Evolutionary conservation across 2,329 filamentous ascomycete genomes (phyloP).

Genomic region (Neofusicoccum sp.): DNA sequence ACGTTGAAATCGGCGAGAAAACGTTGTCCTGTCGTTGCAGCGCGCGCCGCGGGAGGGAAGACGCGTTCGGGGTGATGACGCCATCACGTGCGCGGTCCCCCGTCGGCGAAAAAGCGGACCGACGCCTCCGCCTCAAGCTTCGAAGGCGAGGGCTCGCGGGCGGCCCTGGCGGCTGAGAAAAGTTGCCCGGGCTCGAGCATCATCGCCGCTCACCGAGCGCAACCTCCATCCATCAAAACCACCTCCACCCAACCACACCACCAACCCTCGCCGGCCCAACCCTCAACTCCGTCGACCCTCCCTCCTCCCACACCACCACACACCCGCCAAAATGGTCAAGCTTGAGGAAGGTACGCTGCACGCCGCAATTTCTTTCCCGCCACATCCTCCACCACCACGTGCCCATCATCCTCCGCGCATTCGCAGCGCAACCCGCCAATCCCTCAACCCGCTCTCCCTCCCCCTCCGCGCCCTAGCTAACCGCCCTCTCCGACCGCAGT

Average conservation of each 20-base stretch:
- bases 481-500: constrained; percentile 45
- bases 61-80: constrained; percentile 9
- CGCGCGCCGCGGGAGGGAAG: not conserved
- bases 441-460: not conserved
- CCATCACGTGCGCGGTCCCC: not conserved
- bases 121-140: not conserved
- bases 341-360: constrained; percentile 66
- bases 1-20: not conserved
- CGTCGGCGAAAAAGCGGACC: constrained; percentile 7
- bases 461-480: not conserved
- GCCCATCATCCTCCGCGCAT: not conserved
- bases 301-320: not conserved
- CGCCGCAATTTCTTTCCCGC: not conserved
- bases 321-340: constrained; percentile 75
- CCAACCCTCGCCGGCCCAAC: not conserved
- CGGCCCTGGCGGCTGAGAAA: not conserved
- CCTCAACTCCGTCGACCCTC: not conserved
- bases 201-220: constrained; percentile 5
- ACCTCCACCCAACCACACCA: not conserved
- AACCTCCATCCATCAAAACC: not conserved
- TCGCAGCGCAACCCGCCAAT: not conserved
- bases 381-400: not conserved
- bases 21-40: not conserved
- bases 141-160: not conserved
- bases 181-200: constrained; percentile 16